Percentiles rank a stretch among this genome's conserved stretches.
Evolutionary conservation across 2,329 filamentous ascomycete genomes (phyloP).

Genomic region (Septoria linicola): DNA sequence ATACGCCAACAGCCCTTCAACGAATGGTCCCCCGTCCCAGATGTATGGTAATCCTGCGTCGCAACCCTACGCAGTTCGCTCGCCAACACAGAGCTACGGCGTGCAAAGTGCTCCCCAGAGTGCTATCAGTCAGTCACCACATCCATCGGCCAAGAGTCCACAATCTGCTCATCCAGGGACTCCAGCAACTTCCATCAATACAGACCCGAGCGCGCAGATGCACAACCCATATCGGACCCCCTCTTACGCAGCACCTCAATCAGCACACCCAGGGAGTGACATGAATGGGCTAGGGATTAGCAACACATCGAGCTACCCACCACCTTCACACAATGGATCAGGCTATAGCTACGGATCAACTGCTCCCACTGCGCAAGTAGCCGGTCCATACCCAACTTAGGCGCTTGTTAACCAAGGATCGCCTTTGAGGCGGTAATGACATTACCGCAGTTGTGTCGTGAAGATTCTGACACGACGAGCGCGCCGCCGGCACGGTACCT

Average conservation of each 20-base stretch:
- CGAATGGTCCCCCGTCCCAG: slow-evolving; percentile 30
- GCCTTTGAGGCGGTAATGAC: no score
- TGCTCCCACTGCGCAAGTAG: slow-evolving; percentile 19
- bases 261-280: slow-evolving; percentile 27
- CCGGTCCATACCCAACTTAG: slow-evolving; percentile 23
- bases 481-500: no score
- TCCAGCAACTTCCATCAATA: slow-evolving; percentile 20
- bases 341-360: slow-evolving; percentile 28
- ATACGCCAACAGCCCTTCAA: slow-evolving; percentile 31
- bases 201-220: slow-evolving; percentile 28
- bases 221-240: slow-evolving; percentile 24
- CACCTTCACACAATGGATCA: slow-evolving; percentile 28
- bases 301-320: slow-evolving; percentile 29
- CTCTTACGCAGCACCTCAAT: slow-evolving; percentile 29
- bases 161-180: slow-evolving; percentile 25
- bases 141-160: slow-evolving; percentile 33
- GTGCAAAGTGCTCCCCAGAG: slow-evolving; percentile 32
- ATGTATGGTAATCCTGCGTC: slow-evolving; percentile 30
- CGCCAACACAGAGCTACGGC: slow-evolving; percentile 33
- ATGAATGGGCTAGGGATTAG: slow-evolving; percentile 36
- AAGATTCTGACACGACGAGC: no score
- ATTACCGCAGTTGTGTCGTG: no score
- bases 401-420: not conserved
- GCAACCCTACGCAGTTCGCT: slow-evolving; percentile 35
- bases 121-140: slow-evolving; percentile 33